Evolutionary conservation across 1,284 basidiomycete species (phyloP), one percentile per base, ranked within the genome.

Genomic region (Trametes sp.): DNA sequence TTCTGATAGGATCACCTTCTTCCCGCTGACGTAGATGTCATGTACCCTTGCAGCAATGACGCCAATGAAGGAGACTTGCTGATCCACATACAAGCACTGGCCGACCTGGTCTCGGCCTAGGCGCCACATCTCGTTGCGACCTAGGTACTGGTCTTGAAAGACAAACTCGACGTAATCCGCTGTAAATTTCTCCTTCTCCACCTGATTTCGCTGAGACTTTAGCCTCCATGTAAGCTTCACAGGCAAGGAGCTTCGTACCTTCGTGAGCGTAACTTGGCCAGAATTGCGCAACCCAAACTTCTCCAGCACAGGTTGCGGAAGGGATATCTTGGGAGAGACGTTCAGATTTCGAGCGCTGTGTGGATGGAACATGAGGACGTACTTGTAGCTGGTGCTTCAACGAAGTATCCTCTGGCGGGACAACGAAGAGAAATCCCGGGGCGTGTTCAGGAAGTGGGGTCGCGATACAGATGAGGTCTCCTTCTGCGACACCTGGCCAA

Each of bases 91-190:
- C 16, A 91, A 78, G 70, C 88, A 91, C 72, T 92, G 90, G n/a
- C 89, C 88, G 2, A 89, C 87, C 41, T 97, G 82, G 55, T 88
- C 84, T 74, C 91, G 88, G 29, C 87, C 87, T 14, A 96, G 81
- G 46, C 93, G 83, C 92, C 95, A 97, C 94, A 96, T 96, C 70
- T 97, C 95, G 59, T 93, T 94, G 56, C 96, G 87, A 26, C 94
- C 95, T 11, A 97, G 82, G 72, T 96, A 96, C 73, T 96, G 94
- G 72, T 97, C 95, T 69, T 93, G 90, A 74, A 98, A 98, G 51
- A 88, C 87, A 57, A 98, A 84, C 72, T 98, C 96, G 55, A 97
- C 83, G 73, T 91, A 93, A 66, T 95, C 92, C 1, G 93, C 93
- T 42, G 82, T 83, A 67, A 86, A 87, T 38, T 80, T 78, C 6